These are phyloP conservation scores for Artemisia annua DNA, from an alignment of 129 eudicot genomes.

Conservation along the genomic window DNA sequence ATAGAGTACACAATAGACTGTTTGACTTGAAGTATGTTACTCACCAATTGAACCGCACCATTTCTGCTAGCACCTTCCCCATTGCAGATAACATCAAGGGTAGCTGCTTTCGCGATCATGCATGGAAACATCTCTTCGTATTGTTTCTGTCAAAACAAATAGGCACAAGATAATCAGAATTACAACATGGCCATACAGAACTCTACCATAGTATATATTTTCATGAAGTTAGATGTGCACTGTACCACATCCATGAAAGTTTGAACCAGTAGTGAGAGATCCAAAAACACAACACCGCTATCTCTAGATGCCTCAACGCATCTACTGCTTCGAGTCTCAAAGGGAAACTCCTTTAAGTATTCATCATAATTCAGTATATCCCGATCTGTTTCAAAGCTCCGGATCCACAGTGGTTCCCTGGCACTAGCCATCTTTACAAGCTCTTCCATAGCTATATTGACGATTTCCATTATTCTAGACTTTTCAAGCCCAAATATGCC, in stretches of 20 bases:
- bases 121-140: slow-evolving; percentile 86
- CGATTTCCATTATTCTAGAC: slow-evolving; percentile 58
- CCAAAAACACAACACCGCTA: slow-evolving; percentile 57
- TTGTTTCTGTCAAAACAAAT: slow-evolving; percentile 54
- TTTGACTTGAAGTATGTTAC: slow-evolving; percentile 18
- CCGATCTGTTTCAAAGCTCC: slow-evolving; percentile 83
- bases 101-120: slow-evolving; percentile 79
- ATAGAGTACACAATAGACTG: slow-evolving; percentile 3
- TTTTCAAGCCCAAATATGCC: slow-evolving; percentile 70
- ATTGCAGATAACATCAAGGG: slow-evolving; percentile 62
- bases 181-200: not conserved
- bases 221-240: slow-evolving; percentile 20
- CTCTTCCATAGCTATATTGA: slow-evolving; percentile 62
- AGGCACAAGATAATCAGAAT: not conserved
- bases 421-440: slow-evolving; percentile 67
- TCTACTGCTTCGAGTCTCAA: slow-evolving; percentile 33
- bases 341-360: slow-evolving; percentile 54
- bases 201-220: not conserved
- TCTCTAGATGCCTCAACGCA: slow-evolving; percentile 90
- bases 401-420: slow-evolving; percentile 88
- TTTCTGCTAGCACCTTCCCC: slow-evolving; percentile 68
- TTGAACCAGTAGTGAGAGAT: slow-evolving; percentile 71
- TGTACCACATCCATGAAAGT: slow-evolving; percentile 88
- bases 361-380: slow-evolving; percentile 95
- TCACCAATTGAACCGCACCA: slow-evolving; percentile 82